These are phyloP conservation scores for Gaeumannomyces tritici DNA, from an alignment of 2,329 filamentous ascomycete genomes.

Conservation along the genomic window DNA sequence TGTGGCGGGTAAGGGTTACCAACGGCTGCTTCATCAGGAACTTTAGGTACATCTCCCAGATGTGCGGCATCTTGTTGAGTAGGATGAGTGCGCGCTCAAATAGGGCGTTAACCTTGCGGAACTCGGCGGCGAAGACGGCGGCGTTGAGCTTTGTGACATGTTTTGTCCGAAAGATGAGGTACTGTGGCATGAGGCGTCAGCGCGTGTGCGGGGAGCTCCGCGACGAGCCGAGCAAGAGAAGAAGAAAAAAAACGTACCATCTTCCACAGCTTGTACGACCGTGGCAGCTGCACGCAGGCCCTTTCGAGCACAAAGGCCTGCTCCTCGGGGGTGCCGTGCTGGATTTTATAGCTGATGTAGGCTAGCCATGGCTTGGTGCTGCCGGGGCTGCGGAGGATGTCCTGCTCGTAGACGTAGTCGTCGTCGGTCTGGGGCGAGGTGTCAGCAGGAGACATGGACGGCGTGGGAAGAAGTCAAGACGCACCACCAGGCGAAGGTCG, in stretches of 20 bases:
- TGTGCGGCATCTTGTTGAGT: constrained; percentile 95
- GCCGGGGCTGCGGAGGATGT: constrained; percentile 75
- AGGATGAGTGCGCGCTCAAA: constrained; percentile 90
- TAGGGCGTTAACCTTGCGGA: constrained; percentile 85
- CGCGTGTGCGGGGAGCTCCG: not conserved
- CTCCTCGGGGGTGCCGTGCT: constrained; percentile 76
- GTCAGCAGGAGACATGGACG: not conserved
- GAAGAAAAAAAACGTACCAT: constrained; percentile 43
- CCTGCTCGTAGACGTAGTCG: constrained; percentile 93
- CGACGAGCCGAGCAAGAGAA: constrained; percentile 1
- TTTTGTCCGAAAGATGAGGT: constrained; percentile 73
- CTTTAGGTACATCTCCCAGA: constrained; percentile 95
- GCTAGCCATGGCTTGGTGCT: constrained; percentile 91
- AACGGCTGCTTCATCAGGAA: constrained; percentile 90
- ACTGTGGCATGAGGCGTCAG: constrained; percentile 38
- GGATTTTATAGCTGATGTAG: constrained; percentile 84
- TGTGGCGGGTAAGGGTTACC: constrained; percentile 74
- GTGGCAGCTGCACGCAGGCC: constrained; percentile 78
- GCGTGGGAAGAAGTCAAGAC: constrained; percentile 10
- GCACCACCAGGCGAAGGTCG: constrained; percentile 39
- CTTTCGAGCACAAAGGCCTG: constrained; percentile 84
- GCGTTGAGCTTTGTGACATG: constrained; percentile 79
- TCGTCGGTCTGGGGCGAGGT: constrained; percentile 46
- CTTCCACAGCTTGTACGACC: constrained; percentile 98
- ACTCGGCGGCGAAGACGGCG: constrained; percentile 69